A percentile compares a stretch with the other conserved stretches of the same genome.
Conservation (phyloP, 179 eudicot genomes). For the Gypsophila paniculata region DNA sequence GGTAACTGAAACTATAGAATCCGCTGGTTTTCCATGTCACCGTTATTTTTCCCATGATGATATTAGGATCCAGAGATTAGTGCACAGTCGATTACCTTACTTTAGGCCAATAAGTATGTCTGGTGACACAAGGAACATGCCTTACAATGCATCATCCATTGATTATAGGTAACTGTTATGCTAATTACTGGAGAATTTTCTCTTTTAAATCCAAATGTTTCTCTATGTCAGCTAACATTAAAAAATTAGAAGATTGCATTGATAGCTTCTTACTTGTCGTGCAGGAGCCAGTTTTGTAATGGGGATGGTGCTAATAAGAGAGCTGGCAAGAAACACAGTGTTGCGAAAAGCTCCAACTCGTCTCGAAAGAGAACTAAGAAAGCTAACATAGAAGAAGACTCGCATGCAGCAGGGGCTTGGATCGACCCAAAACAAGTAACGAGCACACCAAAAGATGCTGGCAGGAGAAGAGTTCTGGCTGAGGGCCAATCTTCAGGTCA, state of each 20-base stretch:
- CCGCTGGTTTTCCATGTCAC: slow-evolving; percentile 57
- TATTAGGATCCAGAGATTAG: slow-evolving; percentile 58
- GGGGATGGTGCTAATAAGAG: slow-evolving; percentile 41
- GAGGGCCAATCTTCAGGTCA: slow-evolving; percentile 66
- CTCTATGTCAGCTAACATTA: neutral
- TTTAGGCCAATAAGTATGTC: slow-evolving; percentile 57
- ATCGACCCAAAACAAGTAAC: slow-evolving; percentile 49
- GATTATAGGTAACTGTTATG: slow-evolving; percentile 67
- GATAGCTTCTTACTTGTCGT: slow-evolving; percentile 8
- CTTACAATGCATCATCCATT: slow-evolving; percentile 47
- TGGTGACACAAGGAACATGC: slow-evolving; percentile 31
- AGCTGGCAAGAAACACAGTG: slow-evolving; percentile 30
- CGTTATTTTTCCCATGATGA: slow-evolving; percentile 70
- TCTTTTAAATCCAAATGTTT: neutral
- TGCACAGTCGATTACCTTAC: slow-evolving; percentile 63
- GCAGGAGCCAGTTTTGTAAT: slow-evolving; percentile 75
- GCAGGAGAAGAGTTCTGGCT: slow-evolving; percentile 77
- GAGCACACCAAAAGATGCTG: slow-evolving; percentile 63
- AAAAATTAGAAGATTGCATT: neutral
- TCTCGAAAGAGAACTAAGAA: slow-evolving; percentile 41
- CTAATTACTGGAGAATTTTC: slow-evolving; percentile 1
- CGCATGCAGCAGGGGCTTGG: slow-evolving; percentile 56
- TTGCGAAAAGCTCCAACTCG: slow-evolving; percentile 36
- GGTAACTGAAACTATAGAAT: slow-evolving; percentile 26
- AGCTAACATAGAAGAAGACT: slow-evolving; percentile 28